Conservation (phyloP, 306 rosid species). For the Trifolium pratense region DNA sequence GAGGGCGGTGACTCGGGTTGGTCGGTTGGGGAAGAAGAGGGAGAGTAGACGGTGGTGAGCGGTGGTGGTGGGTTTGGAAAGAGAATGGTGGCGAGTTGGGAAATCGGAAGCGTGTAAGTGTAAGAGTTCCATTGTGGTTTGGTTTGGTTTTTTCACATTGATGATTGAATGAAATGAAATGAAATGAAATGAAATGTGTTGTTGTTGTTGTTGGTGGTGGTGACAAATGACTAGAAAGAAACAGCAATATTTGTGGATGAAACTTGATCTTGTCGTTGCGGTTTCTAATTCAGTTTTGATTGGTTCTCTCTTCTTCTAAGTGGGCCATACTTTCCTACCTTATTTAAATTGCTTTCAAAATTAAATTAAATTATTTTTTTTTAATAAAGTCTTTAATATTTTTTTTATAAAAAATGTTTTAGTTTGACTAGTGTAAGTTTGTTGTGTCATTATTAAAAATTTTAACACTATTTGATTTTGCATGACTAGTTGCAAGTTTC, state of each 20-base stretch:
- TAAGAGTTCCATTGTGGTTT: slow-evolving; percentile 28
- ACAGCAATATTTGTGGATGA: slow-evolving; percentile 27
- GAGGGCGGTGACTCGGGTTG: neutral
- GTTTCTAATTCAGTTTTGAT: slow-evolving; percentile 4
- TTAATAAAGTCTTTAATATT: too few relatives aligned
- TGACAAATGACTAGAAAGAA: neutral
- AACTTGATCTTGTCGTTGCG: slow-evolving; percentile 1
- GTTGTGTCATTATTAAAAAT: too few relatives aligned
- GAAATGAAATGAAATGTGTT: neutral
- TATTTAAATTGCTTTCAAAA: neutral
- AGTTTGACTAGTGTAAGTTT: too few relatives aligned
- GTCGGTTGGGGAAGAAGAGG: slow-evolving; percentile 29
- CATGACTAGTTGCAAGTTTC: too few relatives aligned
- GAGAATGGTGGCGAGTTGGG: neutral
- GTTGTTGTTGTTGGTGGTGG: neutral
- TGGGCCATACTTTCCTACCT: neutral
- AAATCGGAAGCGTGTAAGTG: slow-evolving; percentile 32
- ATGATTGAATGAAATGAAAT: neutral
- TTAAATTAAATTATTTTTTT: too few relatives aligned
- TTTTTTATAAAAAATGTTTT: too few relatives aligned
- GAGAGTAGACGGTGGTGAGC: slow-evolving; percentile 4
- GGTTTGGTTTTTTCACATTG: neutral
- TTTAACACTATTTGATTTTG: too few relatives aligned
- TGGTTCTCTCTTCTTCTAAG: neutral
- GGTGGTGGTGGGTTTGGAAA: slow-evolving; percentile 18